Evolutionary conservation across 345 rosid species (phyloP).

Genomic region (Gynandropsis gynandra): DNA sequence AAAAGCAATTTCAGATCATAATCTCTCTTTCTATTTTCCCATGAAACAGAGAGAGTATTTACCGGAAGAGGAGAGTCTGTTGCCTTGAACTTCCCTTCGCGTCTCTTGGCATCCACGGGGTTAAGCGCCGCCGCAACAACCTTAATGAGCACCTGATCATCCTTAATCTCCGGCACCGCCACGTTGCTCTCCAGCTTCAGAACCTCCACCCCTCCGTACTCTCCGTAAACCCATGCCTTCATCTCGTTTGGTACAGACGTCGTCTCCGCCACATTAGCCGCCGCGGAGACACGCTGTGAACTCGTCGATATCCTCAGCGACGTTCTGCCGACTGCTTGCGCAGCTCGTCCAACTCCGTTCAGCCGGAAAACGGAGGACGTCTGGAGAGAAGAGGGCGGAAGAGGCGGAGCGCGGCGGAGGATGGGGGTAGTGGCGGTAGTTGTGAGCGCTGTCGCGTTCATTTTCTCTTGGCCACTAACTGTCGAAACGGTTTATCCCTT

Average conservation of each 20-base stretch:
- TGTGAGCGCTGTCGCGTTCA: constrained; percentile 36
- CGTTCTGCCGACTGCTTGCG: constrained; percentile 1
- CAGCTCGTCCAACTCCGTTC: constrained; percentile 12
- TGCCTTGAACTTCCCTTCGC: constrained; percentile 93
- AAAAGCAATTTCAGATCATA: neutral
- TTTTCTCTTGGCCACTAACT: constrained; percentile 16
- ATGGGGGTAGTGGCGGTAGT: constrained; percentile 32
- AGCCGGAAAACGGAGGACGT: constrained; percentile 13
- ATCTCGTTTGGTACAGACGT: constrained; percentile 47
- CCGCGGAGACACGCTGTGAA: constrained; percentile 49
- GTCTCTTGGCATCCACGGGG: constrained; percentile 79
- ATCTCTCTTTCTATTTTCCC: neutral
- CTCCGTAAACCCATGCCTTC: constrained; percentile 84
- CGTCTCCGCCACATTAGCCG: constrained; percentile 31
- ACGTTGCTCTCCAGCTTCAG: constrained; percentile 64
- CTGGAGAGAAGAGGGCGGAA: constrained; percentile 1
- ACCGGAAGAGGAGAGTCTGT: constrained; percentile 91
- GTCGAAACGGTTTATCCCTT: constrained; percentile 28
- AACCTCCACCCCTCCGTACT: constrained; percentile 80
- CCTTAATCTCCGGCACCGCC: constrained; percentile 65
- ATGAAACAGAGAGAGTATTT: neutral
- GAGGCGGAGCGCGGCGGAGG: constrained; percentile 26
- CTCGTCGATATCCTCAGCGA: constrained; percentile 38
- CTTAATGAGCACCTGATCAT: constrained; percentile 78
- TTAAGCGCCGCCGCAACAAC: constrained; percentile 87